These are phyloP conservation scores for Phytopythium kandeliae DNA, from an alignment of 352 stramenopile species.

Conservation along the genomic window DNA sequence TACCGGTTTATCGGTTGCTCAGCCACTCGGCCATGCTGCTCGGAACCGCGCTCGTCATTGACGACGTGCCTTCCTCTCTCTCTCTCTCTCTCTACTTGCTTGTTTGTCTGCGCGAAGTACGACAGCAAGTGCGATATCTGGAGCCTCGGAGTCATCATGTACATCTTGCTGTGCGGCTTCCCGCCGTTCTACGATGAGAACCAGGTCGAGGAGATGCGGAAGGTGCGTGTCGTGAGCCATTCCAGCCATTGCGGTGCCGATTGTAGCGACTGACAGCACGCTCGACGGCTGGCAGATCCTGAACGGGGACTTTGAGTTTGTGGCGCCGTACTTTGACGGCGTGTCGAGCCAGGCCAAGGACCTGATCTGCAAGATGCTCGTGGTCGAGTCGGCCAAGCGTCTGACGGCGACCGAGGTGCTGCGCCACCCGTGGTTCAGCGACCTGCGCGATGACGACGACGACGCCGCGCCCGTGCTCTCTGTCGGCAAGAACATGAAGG, in stretches of 20 bases:
- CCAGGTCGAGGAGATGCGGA: slow-evolving; percentile 78
- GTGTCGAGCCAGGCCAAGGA: slow-evolving; percentile 90
- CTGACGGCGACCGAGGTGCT: slow-evolving; percentile 69
- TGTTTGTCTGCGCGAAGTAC: slow-evolving; percentile 83
- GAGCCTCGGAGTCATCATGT: slow-evolving; percentile 87
- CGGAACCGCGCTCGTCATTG: too few species aligned
- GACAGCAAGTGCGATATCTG: slow-evolving; percentile 96
- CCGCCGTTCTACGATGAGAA: slow-evolving; percentile 96
- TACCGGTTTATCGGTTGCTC: too few species aligned
- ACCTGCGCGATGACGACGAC: slow-evolving; percentile 58
- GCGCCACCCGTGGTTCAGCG: slow-evolving; percentile 66
- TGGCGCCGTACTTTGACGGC: slow-evolving; percentile 88
- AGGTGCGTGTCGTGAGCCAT: too few species aligned
- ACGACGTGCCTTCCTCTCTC: too few species aligned
- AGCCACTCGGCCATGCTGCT: too few species aligned
- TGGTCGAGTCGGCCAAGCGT: slow-evolving; percentile 82
- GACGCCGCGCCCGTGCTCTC: slow-evolving; percentile 28
- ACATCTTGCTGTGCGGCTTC: slow-evolving; percentile 95
- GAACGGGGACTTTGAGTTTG: slow-evolving; percentile 87
- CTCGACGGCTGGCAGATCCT: slow-evolving; percentile 32
- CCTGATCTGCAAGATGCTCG: slow-evolving; percentile 91
- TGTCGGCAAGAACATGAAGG: slow-evolving; percentile 78
- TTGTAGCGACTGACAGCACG: too few species aligned
- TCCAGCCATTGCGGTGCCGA: background rate
- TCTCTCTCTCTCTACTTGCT: too few species aligned